Evolutionary conservation across 768 basidiomycete species (phyloP), one percentile per base, ranked within the genome.

Genomic region (Floccularia luteovirens): DNA sequence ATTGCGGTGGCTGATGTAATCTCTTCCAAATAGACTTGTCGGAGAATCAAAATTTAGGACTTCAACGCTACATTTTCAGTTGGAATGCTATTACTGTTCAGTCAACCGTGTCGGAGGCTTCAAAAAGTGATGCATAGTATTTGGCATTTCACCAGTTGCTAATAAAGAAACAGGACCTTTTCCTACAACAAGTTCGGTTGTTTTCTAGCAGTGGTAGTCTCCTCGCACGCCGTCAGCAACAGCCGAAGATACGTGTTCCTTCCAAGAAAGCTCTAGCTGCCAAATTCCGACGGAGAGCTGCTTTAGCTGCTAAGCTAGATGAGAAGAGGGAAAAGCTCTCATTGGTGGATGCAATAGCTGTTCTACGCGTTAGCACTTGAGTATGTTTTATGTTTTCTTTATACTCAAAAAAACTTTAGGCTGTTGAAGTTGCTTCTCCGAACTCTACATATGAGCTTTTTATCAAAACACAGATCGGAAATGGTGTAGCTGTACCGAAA

Each of bases 401-500:
- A 31, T 20, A 28, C 14, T 12, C 33, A 21, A 32, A 35, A 7
- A 36, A 28, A 20, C 7, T 19, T 22, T 47, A 96, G 92, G 79
- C 92, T 11, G 79, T 91, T 5, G 89, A 92, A 58, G 82, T 92
- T 36, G 70, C 82, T 4, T 76, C 75, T 37, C 84, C 90, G 3
- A 72, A 72, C 38, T 71, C 86, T 3, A 82, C 82, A 3, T 89
- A 87, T 54, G 88, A 90, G 49, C 64, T 97, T 16, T 77, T 77
- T 35, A 67, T 97, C 44, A 82, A 85, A 50, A 90, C 90, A 1
- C 77, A 79, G 44, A 73, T 85, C 60, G 74, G 79, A 42, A 81
- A 81, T 55, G 87, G 89, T 49, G 68, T 82, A 31, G 74, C 87
- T 20, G 80, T 94, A 13, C 87, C 94, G 6, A 88, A 90, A 56